Percentiles rank a stretch among this genome's conserved stretches.
phyloP scores from a whole-genome alignment of 2,329 filamentous ascomycete genomes.

The Phaeosphaeriaceae sp. region DNA sequence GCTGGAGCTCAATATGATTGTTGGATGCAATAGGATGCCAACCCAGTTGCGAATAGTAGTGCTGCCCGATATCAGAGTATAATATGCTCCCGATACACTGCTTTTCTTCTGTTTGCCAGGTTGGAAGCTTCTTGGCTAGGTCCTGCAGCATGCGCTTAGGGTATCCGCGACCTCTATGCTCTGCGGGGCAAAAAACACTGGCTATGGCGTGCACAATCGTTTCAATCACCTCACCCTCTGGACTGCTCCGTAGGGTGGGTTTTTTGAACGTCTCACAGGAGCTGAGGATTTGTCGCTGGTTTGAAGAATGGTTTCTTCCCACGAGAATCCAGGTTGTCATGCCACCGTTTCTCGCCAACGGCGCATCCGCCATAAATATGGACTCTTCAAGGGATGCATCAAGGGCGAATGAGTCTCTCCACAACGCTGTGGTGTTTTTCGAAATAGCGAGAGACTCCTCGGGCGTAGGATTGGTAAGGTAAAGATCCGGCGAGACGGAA shows the following conservation, averaged over 20 bases:
- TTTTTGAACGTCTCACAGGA: constrained; percentile 62
- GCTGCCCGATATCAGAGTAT: constrained; percentile 83
- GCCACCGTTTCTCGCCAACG: constrained; percentile 61
- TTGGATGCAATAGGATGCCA: constrained; percentile 74
- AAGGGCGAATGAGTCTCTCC: constrained; percentile 64
- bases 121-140: constrained; percentile 59
- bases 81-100: constrained; percentile 71
- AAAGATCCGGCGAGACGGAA: constrained; percentile 33
- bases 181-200: constrained; percentile 72
- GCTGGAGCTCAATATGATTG: constrained; percentile 67
- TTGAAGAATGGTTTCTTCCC: constrained; percentile 45
- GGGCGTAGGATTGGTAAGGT: constrained; percentile 63
- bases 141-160: constrained; percentile 76
- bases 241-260: constrained; percentile 47
- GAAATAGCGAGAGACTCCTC: constrained; percentile 63
- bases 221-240: constrained; percentile 55
- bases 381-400: constrained; percentile 67
- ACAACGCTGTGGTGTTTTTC: constrained; percentile 62
- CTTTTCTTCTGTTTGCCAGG: constrained; percentile 51
- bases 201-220: constrained; percentile 73
- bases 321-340: constrained; percentile 64
- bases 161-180: constrained; percentile 73
- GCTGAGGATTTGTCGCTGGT: constrained; percentile 54
- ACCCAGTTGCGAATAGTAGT: constrained; percentile 75
- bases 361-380: constrained; percentile 61